A percentile compares a stretch with the other conserved stretches of the same genome.
These are phyloP conservation scores for Oryza rufipogon DNA, from an alignment of 176 grass and related monocot species.

Conservation along the genomic window DNA sequence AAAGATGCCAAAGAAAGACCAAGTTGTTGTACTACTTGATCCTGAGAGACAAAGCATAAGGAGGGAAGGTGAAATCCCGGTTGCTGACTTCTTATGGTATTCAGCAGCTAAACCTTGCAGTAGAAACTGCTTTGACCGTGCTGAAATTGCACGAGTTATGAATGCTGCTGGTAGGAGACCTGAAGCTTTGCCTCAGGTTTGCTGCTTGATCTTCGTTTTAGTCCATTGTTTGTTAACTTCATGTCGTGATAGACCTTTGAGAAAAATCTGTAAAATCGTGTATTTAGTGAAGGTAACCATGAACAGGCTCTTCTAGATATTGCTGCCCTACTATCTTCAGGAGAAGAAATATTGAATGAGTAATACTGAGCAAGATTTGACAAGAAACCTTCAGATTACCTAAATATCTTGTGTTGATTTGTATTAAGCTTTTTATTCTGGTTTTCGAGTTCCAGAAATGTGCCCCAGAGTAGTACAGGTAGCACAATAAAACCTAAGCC, in stretches of 20 bases:
- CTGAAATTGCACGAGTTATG: conserved; percentile 95
- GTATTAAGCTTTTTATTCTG: neutral
- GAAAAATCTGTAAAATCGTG: neutral
- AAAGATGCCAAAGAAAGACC: conserved; percentile 85
- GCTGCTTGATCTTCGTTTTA: conserved; percentile 21
- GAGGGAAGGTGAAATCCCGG: conserved; percentile 81
- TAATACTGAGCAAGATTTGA: conserved; percentile 8
- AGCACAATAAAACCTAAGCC: neutral
- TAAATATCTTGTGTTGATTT: neutral
- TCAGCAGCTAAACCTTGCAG: conserved; percentile 89
- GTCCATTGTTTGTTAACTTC: neutral
- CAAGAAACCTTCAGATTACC: neutral
- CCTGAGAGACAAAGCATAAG: conserved; percentile 95
- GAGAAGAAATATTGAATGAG: neutral
- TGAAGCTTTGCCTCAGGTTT: conserved; percentile 91
- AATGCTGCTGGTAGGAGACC: conserved; percentile 90
- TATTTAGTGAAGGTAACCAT: conserved; percentile 16
- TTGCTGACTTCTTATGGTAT: conserved; percentile 98
- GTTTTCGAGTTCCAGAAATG: conserved; percentile 5
- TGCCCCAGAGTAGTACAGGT: neutral
- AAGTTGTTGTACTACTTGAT: conserved; percentile 90
- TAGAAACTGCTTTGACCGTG: conserved; percentile 98
- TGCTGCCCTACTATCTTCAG: neutral
- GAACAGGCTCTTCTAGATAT: neutral
- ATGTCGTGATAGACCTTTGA: conserved; percentile 7